A percentile compares a stretch with the other conserved stretches of the same genome.
Conservation (phyloP, 345 rosid species). For the Citrus sp. region DNA sequence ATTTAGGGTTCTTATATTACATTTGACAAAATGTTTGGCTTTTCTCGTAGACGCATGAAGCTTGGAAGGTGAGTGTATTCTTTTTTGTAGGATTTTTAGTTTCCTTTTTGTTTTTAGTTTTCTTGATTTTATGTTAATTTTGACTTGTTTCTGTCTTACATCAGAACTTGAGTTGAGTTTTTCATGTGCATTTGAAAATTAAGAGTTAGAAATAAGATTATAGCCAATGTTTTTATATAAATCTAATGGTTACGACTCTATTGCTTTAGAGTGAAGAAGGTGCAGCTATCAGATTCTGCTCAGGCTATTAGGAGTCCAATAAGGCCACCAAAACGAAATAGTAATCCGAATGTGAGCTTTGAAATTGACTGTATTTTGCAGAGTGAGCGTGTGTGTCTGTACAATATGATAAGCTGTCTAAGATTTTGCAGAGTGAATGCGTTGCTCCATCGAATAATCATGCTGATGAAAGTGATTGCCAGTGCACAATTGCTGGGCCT, state of each 20-base stretch:
- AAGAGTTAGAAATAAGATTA: background rate
- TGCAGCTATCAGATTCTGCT: conserved; percentile 84
- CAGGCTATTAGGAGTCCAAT: conserved; percentile 76
- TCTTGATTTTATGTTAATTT: conserved; percentile 12
- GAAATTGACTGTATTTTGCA: conserved; percentile 1
- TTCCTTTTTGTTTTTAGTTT: background rate
- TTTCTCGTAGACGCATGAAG: conserved; percentile 83
- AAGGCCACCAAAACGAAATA: conserved; percentile 52
- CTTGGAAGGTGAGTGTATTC: conserved; percentile 71
- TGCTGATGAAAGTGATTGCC: conserved; percentile 51
- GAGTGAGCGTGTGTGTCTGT: background rate
- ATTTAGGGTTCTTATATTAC: conserved; percentile 12
- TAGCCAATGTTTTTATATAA: background rate
- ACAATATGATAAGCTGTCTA: conserved; percentile 2
- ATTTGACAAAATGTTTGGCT: conserved; percentile 64
- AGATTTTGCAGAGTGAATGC: conserved; percentile 45
- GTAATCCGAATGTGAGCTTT: conserved; percentile 47
- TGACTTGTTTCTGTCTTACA: background rate
- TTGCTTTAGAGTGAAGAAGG: conserved; percentile 77
- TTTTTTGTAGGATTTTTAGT: background rate
- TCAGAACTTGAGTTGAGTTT: background rate
- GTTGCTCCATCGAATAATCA: conserved; percentile 40
- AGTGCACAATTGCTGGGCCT: conserved; percentile 42
- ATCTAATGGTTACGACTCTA: background rate
- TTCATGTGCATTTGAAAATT: background rate